Percentiles rank a stretch among this genome's conserved stretches.
Conservation (phyloP, 495 filamentous ascomycete genomes). For the Hyaloscypha hepaticicola region DNA sequence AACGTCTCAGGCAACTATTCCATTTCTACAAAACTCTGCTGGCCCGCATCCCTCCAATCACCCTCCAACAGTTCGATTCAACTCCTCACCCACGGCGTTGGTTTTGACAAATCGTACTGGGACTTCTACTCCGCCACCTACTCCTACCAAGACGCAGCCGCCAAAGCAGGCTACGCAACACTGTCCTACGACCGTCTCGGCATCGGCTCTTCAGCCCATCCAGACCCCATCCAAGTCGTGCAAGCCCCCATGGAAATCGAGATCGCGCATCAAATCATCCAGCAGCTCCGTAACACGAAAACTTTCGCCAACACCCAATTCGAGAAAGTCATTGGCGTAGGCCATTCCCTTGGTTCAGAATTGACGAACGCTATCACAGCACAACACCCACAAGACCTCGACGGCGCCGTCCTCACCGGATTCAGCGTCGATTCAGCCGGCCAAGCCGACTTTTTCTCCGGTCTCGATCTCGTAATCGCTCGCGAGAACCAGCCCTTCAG, state of each 20-base stretch:
- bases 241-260: conserved; percentile 53
- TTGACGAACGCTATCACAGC: conserved; percentile 47
- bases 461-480: conserved; percentile 43
- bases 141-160: conserved; percentile 55
- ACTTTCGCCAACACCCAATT: not conserved
- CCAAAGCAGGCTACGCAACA: conserved; percentile 52
- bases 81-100: conserved; percentile 61
- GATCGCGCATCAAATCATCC: conserved; percentile 48
- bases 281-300: conserved; percentile 39
- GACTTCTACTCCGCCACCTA: conserved; percentile 53
- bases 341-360: conserved; percentile 53
- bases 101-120: conserved; percentile 63
- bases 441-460: conserved; percentile 38
- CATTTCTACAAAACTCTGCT: conserved; percentile 40
- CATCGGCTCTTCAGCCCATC: conserved; percentile 53
- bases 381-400: conserved; percentile 49
- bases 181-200: conserved; percentile 60
- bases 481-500: conserved; percentile 42
- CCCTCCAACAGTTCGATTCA: conserved; percentile 36
- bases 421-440: conserved; percentile 47
- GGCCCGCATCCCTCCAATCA: conserved; percentile 29
- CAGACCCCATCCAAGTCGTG: conserved; percentile 53
- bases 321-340: conserved; percentile 57
- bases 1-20: conserved; percentile 35
- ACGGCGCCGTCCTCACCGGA: conserved; percentile 58